These are phyloP conservation scores for Phaeoacremonium minimum DNA, from an alignment of 2,329 filamentous ascomycete genomes.

Conservation along the genomic window DNA sequence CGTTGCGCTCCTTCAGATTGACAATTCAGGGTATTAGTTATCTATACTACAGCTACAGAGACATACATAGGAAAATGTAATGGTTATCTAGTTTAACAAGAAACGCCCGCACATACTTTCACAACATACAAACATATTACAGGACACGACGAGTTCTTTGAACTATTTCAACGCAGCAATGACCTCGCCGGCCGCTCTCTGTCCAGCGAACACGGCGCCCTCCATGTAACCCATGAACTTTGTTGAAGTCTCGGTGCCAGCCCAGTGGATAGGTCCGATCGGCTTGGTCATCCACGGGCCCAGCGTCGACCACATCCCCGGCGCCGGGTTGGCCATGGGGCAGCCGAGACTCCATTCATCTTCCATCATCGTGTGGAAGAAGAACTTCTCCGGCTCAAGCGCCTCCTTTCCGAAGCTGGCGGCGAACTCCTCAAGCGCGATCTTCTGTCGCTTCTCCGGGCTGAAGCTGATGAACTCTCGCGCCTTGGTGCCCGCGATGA, in stretches of 20 bases:
- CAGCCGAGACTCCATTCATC: conserved; percentile 9
- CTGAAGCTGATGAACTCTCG: conserved; percentile 7
- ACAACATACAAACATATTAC: no score
- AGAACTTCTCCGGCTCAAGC: conserved; percentile 9
- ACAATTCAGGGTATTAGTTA: no score
- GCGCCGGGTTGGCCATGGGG: conserved; percentile 8
- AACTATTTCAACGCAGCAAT: no score
- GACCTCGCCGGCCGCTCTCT: no score
- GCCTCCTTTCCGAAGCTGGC: conserved; percentile 10
- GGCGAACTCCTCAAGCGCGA: conserved; percentile 11
- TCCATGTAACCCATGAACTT: conserved; percentile 9
- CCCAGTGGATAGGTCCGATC: conserved; percentile 8
- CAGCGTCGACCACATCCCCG: conserved; percentile 10
- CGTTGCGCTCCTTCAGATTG: no score
- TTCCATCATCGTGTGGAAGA: conserved; percentile 10
- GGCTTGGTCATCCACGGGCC: conserved; percentile 11
- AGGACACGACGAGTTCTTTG: no score
- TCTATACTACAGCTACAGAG: no score
- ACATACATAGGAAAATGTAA: no score
- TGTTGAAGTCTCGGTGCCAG: conserved; percentile 9
- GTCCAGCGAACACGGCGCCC: conserved; percentile 9
- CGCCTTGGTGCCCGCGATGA: conserved; percentile 8
- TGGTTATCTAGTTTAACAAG: no score
- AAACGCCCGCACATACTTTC: no score
- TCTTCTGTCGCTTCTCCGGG: conserved; percentile 6